Evolutionary conservation across 2,329 filamentous ascomycete genomes (phyloP).

Genomic region (Fonsecaea pugnacius): DNA sequence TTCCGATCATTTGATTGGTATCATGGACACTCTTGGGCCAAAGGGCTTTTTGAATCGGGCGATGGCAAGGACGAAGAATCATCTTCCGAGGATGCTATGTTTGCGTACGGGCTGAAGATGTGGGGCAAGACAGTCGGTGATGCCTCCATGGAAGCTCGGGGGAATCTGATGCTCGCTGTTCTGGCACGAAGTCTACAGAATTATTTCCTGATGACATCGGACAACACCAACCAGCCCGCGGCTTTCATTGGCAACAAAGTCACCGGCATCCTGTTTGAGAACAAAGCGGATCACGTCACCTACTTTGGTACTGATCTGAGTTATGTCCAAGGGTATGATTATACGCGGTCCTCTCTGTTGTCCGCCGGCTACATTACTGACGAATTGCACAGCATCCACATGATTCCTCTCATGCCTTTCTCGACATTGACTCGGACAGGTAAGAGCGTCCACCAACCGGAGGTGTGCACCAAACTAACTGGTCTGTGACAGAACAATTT

Average conservation of each 20-base stretch:
- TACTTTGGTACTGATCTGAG: slow-evolving; percentile 79
- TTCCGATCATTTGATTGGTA: slow-evolving; percentile 91
- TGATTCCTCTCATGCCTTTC: slow-evolving; percentile 74
- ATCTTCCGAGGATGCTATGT: slow-evolving; percentile 87
- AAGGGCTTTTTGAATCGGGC: slow-evolving; percentile 57
- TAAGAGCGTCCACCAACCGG: slow-evolving; percentile 10
- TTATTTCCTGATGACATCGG: slow-evolving; percentile 79
- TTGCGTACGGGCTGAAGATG: slow-evolving; percentile 86
- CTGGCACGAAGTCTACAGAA: slow-evolving; percentile 72
- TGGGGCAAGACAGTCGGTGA: slow-evolving; percentile 84
- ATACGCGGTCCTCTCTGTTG: slow-evolving; percentile 4
- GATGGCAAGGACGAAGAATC: slow-evolving; percentile 71
- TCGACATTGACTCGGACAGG: slow-evolving; percentile 68
- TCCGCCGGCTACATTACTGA: slow-evolving; percentile 30
- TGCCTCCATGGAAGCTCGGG: slow-evolving; percentile 75
- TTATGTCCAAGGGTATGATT: slow-evolving; percentile 67
- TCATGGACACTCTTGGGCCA: slow-evolving; percentile 92
- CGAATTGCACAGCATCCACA: slow-evolving; percentile 70
- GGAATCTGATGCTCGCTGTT: slow-evolving; percentile 82
- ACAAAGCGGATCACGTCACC: slow-evolving; percentile 91
- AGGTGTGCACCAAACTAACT: not conserved
- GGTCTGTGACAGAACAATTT: slow-evolving; percentile 58
- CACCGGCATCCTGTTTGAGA: slow-evolving; percentile 78
- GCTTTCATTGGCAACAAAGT: slow-evolving; percentile 81
- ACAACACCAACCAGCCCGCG: slow-evolving; percentile 72